Evolutionary conservation across 352 stramenopile genomes (phyloP).

Genomic region (Phytophthora brassicae): DNA sequence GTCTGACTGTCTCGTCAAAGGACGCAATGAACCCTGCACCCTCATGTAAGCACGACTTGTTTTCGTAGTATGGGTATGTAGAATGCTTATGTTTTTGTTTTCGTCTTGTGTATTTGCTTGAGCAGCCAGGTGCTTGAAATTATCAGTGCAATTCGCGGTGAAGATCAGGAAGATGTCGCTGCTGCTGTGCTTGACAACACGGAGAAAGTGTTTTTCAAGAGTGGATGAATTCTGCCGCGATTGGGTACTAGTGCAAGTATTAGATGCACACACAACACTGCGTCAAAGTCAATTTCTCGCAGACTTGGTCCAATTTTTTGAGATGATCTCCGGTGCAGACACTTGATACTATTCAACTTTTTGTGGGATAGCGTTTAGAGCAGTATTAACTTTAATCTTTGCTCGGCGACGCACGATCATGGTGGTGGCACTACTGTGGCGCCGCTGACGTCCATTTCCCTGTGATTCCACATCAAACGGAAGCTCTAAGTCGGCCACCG

Average conservation of each 20-base stretch:
- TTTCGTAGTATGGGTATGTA: not conserved
- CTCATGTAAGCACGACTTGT: slow-evolving; percentile 87
- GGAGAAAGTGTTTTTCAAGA: slow-evolving; percentile 63
- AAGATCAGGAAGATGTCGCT: slow-evolving; percentile 51
- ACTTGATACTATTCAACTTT: too few species aligned
- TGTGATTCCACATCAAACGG: not conserved
- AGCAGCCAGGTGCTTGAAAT: slow-evolving; percentile 85
- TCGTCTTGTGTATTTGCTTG: too few species aligned
- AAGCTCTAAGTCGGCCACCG: slow-evolving; percentile 9
- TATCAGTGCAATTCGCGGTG: slow-evolving; percentile 61
- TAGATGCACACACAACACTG: too few species aligned
- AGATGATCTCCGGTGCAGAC: too few species aligned
- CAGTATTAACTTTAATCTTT: not conserved
- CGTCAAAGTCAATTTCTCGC: too few species aligned
- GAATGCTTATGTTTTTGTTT: not conserved
- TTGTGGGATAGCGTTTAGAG: not conserved
- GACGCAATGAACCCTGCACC: slow-evolving; percentile 94
- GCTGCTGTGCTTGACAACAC: slow-evolving; percentile 61
- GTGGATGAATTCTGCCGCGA: slow-evolving; percentile 1
- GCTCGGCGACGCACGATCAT: slow-evolving; percentile 1
- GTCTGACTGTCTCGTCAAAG: slow-evolving; percentile 89
- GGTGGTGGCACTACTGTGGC: slow-evolving; percentile 9
- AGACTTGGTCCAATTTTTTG: too few species aligned
- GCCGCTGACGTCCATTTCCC: not conserved
- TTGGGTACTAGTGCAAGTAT: too few species aligned